Base-by-base conservation (phyloP, 805 yeast species). In the Schizosaccharomyces japonicus region DNA sequence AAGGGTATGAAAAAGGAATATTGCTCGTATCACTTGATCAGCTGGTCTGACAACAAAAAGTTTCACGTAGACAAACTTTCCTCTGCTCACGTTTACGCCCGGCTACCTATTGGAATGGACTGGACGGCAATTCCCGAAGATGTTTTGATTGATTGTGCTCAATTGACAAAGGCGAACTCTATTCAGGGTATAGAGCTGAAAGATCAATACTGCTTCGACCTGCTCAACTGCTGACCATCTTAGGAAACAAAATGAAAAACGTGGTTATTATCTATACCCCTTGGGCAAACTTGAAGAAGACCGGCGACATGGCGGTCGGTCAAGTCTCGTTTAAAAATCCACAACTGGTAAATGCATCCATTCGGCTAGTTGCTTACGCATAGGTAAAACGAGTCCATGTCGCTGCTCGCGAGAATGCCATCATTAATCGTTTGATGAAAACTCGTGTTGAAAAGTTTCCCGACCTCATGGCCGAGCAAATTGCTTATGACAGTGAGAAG, bases 11-110 rank as follows among this genome's bases (percentile, higher is more conserved):
- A n/a, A n/a, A n/a, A n/a, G n/a, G n/a, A n/a, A n/a, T n/a, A n/a
- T n/a, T n/a, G n/a, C n/a, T n/a, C n/a, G n/a, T n/a, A n/a, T n/a
- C n/a, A n/a, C n/a, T n/a, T n/a, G n/a, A n/a, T n/a, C n/a, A n/a
- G n/a, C n/a, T n/a, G n/a, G n/a, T n/a, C n/a, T n/a, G n/a, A n/a
- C n/a, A n/a, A n/a, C n/a, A n/a, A n/a, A n/a, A n/a, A n/a, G n/a
- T n/a, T 81, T 56, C 92, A 80, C 59, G 83, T 78, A 5, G 85
- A 78, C 53, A 77, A 76, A 52, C 65, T 73, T 45, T 76, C 83
- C 3, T 75, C 83, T 40, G 90, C 85, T 0, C 93, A 81, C 57
- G 68, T 81, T 7, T 81, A 81, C 55, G 62, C 79, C 26, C 69
- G 81, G 49, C 59, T 76, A 19, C 63, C 67, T 2, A 71, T 67